These are phyloP conservation scores for Phialocephala subalpina DNA, from an alignment of 2,329 filamentous ascomycete species.

Conservation along the genomic window DNA sequence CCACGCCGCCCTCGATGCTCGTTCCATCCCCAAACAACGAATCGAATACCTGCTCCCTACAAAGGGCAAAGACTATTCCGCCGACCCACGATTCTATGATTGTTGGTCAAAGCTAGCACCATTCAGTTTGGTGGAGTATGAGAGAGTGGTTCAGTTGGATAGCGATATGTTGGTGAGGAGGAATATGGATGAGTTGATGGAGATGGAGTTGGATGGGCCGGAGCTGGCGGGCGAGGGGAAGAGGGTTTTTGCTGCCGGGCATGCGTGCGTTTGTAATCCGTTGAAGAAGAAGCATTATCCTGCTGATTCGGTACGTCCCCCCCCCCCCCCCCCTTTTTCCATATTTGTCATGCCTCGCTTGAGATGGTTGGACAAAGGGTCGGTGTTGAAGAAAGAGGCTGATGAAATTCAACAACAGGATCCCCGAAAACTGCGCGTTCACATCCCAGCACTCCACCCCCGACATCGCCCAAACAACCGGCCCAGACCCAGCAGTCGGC, in stretches of 20 bases:
- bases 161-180: constrained; percentile 84
- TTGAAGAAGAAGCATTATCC: constrained; percentile 82
- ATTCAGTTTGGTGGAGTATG: constrained; percentile 80
- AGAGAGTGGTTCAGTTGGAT: constrained; percentile 83
- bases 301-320: constrained; percentile 66
- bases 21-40: constrained; percentile 73
- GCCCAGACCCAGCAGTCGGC: constrained; percentile 53
- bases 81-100: constrained; percentile 87
- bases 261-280: constrained; percentile 89
- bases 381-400: too few relatives aligned
- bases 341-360: neutral
- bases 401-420: constrained; percentile 42
- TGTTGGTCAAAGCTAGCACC: constrained; percentile 88
- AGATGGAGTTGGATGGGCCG: constrained; percentile 73
- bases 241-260: constrained; percentile 81
- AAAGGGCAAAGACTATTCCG: constrained; percentile 70
- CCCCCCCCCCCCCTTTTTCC: neutral
- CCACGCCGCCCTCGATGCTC: constrained; percentile 71
- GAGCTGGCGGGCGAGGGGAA: constrained; percentile 56
- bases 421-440: constrained; percentile 64
- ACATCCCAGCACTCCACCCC: constrained; percentile 59
- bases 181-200: constrained; percentile 95
- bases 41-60: constrained; percentile 78
- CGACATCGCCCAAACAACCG: constrained; percentile 54
- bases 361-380: neutral